Percentiles rank a stretch among this genome's conserved stretches.
Conservation (phyloP, 352 stramenopile genomes). For the Discostella stelligera region DNA sequence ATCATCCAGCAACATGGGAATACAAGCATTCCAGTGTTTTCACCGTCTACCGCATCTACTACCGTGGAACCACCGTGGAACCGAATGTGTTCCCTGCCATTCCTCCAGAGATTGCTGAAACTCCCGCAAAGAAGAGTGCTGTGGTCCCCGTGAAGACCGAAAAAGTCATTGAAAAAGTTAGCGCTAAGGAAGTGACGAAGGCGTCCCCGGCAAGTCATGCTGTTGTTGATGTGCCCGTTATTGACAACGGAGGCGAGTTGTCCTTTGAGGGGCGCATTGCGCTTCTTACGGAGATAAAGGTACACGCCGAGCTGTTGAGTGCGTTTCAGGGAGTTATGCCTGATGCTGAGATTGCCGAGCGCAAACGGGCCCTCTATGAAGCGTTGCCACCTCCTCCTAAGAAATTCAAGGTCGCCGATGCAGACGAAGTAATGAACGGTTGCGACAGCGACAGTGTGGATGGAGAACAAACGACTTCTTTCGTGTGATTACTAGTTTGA, state of each 20-base stretch:
- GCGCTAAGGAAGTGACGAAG: not conserved
- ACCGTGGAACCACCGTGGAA: constrained; percentile 30
- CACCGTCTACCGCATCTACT: constrained; percentile 61
- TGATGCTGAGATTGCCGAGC: constrained; percentile 41
- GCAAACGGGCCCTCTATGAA: constrained; percentile 62
- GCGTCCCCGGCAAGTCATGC: not conserved
- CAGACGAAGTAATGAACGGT: not conserved
- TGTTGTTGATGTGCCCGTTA: not conserved
- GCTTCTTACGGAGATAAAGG: constrained; percentile 59
- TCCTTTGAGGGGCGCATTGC: constrained; percentile 21
- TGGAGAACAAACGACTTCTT: not conserved
- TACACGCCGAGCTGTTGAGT: constrained; percentile 65
- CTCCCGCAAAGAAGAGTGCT: constrained; percentile 21
- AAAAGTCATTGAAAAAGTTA: not conserved
- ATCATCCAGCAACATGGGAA: constrained; percentile 30
- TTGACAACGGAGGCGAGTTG: constrained; percentile 15
- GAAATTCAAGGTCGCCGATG: constrained; percentile 12
- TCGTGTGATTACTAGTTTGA: too few species aligned
- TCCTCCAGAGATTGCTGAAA: constrained; percentile 34
- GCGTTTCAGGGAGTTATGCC: constrained; percentile 60
- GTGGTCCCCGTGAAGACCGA: not conserved
- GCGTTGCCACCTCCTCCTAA: constrained; percentile 45
- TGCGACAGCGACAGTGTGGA: not conserved
- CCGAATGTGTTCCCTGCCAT: constrained; percentile 40
- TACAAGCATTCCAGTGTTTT: constrained; percentile 56